phyloP scores from a whole-genome alignment of 495 filamentous ascomycete species.

The Penicillium flavigenum region DNA sequence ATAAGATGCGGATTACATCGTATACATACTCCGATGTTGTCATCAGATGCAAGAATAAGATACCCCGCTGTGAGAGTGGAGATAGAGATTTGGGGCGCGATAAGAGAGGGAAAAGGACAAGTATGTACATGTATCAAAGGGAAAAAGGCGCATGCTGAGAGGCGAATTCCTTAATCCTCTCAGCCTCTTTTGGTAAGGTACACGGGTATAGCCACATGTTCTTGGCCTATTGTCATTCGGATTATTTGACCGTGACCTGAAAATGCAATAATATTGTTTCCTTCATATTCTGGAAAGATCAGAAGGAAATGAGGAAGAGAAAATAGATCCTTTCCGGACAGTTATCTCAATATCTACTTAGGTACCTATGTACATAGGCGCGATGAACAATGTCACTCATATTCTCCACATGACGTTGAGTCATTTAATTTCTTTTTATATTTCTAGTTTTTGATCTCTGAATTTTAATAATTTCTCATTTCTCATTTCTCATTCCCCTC shows the following conservation, averaged over 20 bases:
- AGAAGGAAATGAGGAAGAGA: not conserved
- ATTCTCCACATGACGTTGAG: conserved; percentile 2
- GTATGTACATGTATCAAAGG: not conserved
- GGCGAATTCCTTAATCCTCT: not conserved
- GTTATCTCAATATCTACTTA: not conserved
- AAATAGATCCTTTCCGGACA: not conserved
- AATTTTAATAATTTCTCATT: not conserved
- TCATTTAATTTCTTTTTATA: not conserved
- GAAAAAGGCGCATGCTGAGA: conserved; percentile 5
- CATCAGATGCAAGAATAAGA: conserved; percentile 1
- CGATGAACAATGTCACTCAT: not conserved
- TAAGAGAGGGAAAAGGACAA: not conserved
- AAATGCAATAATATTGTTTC: not conserved
- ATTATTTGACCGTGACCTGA: not conserved
- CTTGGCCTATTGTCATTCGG: not conserved
- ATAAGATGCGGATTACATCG: not conserved
- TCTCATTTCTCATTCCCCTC: not conserved
- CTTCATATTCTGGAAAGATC: not conserved
- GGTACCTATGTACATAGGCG: too few relatives aligned
- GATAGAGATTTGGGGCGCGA: not conserved
- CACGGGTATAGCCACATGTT: not conserved
- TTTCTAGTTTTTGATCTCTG: not conserved
- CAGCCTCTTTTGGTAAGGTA: not conserved
- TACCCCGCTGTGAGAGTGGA: not conserved
- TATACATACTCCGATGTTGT: not conserved